phyloP scores from a whole-genome alignment of 371 early-diverging fungal genomes.

The Mortierella sp. region DNA sequence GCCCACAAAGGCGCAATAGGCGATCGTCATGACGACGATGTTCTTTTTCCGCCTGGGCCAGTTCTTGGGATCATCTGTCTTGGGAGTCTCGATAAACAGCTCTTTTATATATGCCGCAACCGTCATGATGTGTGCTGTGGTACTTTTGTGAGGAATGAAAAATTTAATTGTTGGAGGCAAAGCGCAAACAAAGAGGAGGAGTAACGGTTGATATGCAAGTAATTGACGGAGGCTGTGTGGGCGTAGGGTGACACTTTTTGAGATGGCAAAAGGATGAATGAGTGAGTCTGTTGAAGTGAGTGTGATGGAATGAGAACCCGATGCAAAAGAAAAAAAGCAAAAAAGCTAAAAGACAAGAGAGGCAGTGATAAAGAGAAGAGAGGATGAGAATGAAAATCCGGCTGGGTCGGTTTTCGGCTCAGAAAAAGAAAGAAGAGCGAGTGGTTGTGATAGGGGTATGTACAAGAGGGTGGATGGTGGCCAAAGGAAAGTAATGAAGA shows the following conservation, averaged over 20 bases:
- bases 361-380: not conserved
- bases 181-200: not conserved
- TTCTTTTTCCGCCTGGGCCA: conserved; percentile 56
- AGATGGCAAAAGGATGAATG: not conserved
- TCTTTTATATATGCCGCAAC: conserved; percentile 22
- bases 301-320: too few relatives aligned
- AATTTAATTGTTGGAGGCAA: not conserved
- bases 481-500: not conserved
- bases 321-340: too few relatives aligned
- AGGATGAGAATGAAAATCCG: not conserved
- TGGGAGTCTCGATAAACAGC: conserved; percentile 13
- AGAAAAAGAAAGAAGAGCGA: not conserved
- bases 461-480: not conserved
- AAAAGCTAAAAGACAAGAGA: too few relatives aligned
- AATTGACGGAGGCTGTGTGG: not conserved
- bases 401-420: not conserved
- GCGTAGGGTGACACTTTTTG: not conserved
- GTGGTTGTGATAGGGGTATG: not conserved
- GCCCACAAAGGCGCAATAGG: conserved; percentile 51
- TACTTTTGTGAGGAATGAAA: not conserved
- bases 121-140: conserved; percentile 6
- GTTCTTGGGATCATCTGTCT: conserved; percentile 56
- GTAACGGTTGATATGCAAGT: not conserved
- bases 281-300: not conserved
- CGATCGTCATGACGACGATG: conserved; percentile 51